Percentiles rank a stretch among this genome's conserved stretches.
phyloP scores from a whole-genome alignment of 495 filamentous ascomycete species.

The Cenococcum geophilum region DNA sequence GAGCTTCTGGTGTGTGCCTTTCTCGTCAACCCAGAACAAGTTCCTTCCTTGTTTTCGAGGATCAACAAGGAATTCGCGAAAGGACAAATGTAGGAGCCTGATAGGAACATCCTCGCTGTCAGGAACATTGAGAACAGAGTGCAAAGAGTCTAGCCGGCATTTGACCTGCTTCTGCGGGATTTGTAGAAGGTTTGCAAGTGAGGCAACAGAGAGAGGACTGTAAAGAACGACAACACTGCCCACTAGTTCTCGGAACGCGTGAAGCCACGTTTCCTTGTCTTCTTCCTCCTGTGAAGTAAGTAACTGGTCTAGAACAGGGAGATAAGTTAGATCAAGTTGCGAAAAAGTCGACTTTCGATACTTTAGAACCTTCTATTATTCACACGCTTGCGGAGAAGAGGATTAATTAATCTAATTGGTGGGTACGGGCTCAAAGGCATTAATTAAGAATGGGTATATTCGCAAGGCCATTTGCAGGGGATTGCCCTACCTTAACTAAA shows the following conservation, averaged over 20 bases:
- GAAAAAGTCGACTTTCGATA: conserved; percentile 10
- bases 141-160: conserved; percentile 29
- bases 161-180: conserved; percentile 16
- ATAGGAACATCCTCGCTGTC: conserved; percentile 31
- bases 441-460: too few relatives aligned
- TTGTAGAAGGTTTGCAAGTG: conserved; percentile 30
- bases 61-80: conserved; percentile 50
- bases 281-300: conserved; percentile 13
- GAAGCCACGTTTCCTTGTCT: conserved; percentile 13
- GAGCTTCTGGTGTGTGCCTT: conserved; percentile 35
- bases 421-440: too few relatives aligned
- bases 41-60: conserved; percentile 28
- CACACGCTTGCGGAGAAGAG: too few relatives aligned
- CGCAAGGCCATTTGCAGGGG: too few relatives aligned
- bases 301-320: conserved; percentile 21
- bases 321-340: conserved; percentile 23
- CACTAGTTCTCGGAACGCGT: conserved; percentile 31
- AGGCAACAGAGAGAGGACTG: conserved; percentile 32
- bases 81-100: conserved; percentile 44
- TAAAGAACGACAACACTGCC: conserved; percentile 33
- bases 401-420: too few relatives aligned
- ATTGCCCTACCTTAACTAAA: too few relatives aligned
- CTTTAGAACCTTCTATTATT: conserved; percentile 13
- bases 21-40: conserved; percentile 41
- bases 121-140: conserved; percentile 39